Evolutionary conservation across 129 eudicot genomes (phyloP).

Genomic region (Oenanthe sinensis): DNA sequence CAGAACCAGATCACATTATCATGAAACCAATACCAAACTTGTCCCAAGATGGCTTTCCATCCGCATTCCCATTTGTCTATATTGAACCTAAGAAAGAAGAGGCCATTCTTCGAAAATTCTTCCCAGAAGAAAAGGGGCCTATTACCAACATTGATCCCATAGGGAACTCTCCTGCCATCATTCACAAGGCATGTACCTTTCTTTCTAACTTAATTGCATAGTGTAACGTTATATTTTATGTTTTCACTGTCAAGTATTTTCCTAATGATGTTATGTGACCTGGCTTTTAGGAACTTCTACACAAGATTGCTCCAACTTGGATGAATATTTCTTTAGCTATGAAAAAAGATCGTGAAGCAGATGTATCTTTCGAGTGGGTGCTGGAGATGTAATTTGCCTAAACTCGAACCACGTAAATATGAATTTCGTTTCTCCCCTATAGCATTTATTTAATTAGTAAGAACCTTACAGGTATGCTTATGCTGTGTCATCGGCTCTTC

Average conservation of each 20-base stretch:
- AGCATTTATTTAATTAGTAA: not conserved
- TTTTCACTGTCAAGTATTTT: not conserved
- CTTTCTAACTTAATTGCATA: not conserved
- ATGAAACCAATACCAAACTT: conserved; percentile 95
- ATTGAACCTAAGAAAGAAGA: conserved; percentile 90
- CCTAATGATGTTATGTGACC: not conserved
- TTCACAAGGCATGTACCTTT: conserved; percentile 52
- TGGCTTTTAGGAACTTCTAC: conserved; percentile 54
- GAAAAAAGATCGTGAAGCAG: conserved; percentile 93
- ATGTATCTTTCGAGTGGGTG: conserved; percentile 94
- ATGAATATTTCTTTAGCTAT: conserved; percentile 93
- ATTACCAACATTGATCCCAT: conserved; percentile 92
- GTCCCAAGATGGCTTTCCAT: conserved; percentile 73
- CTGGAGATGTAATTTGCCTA: conserved; percentile 71
- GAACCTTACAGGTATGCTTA: conserved; percentile 77
- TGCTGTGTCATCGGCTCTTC: conserved; percentile 95
- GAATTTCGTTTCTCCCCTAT: not conserved
- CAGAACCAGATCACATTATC: conserved; percentile 95
- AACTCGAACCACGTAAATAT: not conserved
- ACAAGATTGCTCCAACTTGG: conserved; percentile 96
- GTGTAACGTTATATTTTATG: not conserved
- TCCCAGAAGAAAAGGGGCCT: conserved; percentile 83
- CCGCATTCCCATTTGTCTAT: conserved; percentile 94
- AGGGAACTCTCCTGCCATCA: conserved; percentile 95
- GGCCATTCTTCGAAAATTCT: conserved; percentile 59